These are phyloP conservation scores for Hamigera avellanea DNA, from an alignment of 495 filamentous ascomycete genomes.

Conservation along the genomic window DNA sequence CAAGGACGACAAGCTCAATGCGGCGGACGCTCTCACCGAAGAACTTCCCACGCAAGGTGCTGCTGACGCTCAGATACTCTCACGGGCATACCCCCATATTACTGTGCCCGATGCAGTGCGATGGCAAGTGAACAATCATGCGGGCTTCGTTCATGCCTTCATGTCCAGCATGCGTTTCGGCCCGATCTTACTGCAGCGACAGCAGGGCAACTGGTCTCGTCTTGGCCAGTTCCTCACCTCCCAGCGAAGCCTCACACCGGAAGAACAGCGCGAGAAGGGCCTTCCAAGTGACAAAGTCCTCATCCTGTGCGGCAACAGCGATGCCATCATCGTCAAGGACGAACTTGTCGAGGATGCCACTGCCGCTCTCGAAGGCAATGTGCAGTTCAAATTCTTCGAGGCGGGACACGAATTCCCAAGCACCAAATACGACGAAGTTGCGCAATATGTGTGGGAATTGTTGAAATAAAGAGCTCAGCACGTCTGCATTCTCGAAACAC, in stretches of 20 bases:
- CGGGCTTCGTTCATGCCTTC: slow-evolving; percentile 44
- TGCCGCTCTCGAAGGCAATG: slow-evolving; percentile 36
- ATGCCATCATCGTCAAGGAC: slow-evolving; percentile 41
- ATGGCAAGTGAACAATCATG: slow-evolving; percentile 46
- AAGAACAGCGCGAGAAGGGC: slow-evolving; percentile 10
- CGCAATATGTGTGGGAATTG: slow-evolving; percentile 27
- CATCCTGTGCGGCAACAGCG: slow-evolving; percentile 41
- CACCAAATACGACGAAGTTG: slow-evolving; percentile 40
- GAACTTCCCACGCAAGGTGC: slow-evolving; percentile 24
- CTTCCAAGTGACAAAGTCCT: slow-evolving; percentile 39
- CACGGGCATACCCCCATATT: slow-evolving; percentile 30
- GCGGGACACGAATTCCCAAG: slow-evolving; percentile 50
- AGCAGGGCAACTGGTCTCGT: slow-evolving; percentile 40
- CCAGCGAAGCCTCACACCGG: slow-evolving; percentile 18
- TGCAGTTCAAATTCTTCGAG: slow-evolving; percentile 34
- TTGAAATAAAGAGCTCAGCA: slow-evolving; percentile 14
- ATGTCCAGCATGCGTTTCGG: slow-evolving; percentile 47
- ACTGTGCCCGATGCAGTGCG: slow-evolving; percentile 32
- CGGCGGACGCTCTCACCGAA: slow-evolving; percentile 25
- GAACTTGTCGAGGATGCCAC: slow-evolving; percentile 47
- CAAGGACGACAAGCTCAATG: slow-evolving; percentile 19
- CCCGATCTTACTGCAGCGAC: slow-evolving; percentile 38
- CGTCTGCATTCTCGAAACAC: too few species aligned
- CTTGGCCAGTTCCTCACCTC: slow-evolving; percentile 39
- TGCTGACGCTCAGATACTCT: slow-evolving; percentile 30